These are phyloP conservation scores for Elsinoe perseae DNA, from an alignment of 2,329 filamentous ascomycete genomes.

Conservation along the genomic window DNA sequence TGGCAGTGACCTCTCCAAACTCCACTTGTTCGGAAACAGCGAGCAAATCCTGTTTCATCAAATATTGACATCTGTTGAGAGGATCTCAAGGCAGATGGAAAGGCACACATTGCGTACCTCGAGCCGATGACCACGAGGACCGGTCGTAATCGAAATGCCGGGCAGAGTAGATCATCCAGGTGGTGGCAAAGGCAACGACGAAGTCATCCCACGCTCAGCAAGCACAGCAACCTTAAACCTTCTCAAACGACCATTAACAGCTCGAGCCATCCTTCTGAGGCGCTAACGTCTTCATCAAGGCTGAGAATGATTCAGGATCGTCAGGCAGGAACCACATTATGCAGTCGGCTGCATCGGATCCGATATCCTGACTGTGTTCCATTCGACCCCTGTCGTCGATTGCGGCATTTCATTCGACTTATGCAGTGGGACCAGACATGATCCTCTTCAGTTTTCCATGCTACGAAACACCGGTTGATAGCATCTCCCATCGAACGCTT, in stretches of 20 bases:
- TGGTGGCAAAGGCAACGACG: not conserved
- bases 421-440: not conserved
- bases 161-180: not conserved
- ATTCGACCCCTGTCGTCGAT: not conserved
- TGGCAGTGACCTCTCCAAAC: not conserved
- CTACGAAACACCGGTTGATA: not conserved
- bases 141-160: not conserved
- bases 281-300: not conserved
- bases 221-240: not conserved
- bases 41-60: not conserved
- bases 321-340: not conserved
- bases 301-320: not conserved
- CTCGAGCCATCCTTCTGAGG: not conserved
- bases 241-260: not conserved
- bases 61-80: not conserved
- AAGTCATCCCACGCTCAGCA: not conserved
- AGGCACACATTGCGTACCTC: not conserved
- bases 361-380: not conserved
- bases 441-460: not conserved
- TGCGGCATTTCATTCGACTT: not conserved
- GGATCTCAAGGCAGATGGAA: not conserved
- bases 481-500: not conserved
- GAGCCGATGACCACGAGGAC: not conserved
- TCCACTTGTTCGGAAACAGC: not conserved
- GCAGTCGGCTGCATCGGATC: not conserved